Conservation (phyloP, 2,329 filamentous ascomycete species). For the Fusarium pininemorale region DNA sequence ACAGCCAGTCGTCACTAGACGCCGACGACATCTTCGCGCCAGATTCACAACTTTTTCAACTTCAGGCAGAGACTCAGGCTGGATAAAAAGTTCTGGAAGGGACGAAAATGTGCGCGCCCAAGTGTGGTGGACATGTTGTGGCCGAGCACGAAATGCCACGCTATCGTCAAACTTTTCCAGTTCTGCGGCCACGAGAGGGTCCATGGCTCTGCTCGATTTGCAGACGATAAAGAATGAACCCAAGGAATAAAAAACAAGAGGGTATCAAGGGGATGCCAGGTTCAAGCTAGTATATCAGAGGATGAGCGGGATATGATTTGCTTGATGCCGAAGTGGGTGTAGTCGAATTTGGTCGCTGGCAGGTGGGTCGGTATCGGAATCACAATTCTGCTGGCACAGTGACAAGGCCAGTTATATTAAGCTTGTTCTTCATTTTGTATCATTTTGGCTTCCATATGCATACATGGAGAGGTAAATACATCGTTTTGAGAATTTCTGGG, state of each 20-base stretch:
- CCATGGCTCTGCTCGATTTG: slow-evolving; percentile 43
- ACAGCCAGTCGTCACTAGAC: slow-evolving; percentile 87
- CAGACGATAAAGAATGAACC: not conserved
- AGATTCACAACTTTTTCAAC: slow-evolving; percentile 85
- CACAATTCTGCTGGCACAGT: slow-evolving; percentile 11
- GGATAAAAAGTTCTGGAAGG: slow-evolving; percentile 89
- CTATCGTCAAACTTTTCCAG: slow-evolving; percentile 46
- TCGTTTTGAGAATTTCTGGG: not conserved
- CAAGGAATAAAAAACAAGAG: not conserved
- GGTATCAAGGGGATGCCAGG: slow-evolving; percentile 2
- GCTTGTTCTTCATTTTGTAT: not conserved
- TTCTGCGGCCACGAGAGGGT: slow-evolving; percentile 50
- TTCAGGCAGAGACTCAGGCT: slow-evolving; percentile 80
- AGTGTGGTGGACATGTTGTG: slow-evolving; percentile 82
- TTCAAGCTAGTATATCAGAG: slow-evolving; percentile 19
- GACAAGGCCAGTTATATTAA: not conserved
- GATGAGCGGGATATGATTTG: slow-evolving; percentile 18
- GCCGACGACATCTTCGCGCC: slow-evolving; percentile 81
- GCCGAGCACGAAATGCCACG: slow-evolving; percentile 79
- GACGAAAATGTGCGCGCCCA: slow-evolving; percentile 96
- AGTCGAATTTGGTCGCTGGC: slow-evolving; percentile 28
- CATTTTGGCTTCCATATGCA: not conserved
- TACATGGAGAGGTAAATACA: not conserved
- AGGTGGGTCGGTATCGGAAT: slow-evolving; percentile 27
- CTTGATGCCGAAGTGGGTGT: slow-evolving; percentile 38